A percentile compares a stretch with the other conserved stretches of the same genome.
Conservation (phyloP, 1,284 basidiomycete species). For the Neotropicomus parvogracilis region DNA sequence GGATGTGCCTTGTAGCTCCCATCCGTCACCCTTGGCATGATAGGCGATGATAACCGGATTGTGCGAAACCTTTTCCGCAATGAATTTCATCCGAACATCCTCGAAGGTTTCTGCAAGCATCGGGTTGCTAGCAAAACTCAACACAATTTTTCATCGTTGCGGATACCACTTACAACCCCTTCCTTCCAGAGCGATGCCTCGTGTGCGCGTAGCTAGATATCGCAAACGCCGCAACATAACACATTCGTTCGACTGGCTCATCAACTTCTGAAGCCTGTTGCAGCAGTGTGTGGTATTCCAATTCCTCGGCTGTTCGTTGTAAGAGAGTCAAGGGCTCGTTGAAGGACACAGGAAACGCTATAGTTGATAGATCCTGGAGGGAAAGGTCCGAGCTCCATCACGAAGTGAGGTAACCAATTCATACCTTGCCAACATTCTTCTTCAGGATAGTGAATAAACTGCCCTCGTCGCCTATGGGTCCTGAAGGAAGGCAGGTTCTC, state of each 20-base stretch:
- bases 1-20: constrained; percentile 71
- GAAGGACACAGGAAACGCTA: constrained; percentile 82
- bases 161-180: constrained; percentile 70
- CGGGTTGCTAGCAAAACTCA: constrained; percentile 59
- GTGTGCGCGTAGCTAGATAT: constrained; percentile 83
- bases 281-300: constrained; percentile 76
- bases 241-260: constrained; percentile 72
- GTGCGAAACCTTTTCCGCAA: constrained; percentile 87
- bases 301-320: constrained; percentile 77
- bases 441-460: constrained; percentile 84
- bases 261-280: constrained; percentile 58
- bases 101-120: constrained; percentile 90
- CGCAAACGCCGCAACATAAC: constrained; percentile 78
- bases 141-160: constrained; percentile 2
- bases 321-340: constrained; percentile 85
- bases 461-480: constrained; percentile 77
- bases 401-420: constrained; percentile 7
- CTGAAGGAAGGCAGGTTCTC: constrained; percentile 63
- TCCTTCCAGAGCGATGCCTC: constrained; percentile 73
- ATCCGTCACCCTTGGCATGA: constrained; percentile 74
- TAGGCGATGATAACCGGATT: constrained; percentile 82
- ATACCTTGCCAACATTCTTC: constrained; percentile 89
- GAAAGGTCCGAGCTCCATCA: background rate
- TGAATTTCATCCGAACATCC: constrained; percentile 72
- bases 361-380: constrained; percentile 75